Evolutionary conservation across 257 asterid genomes (phyloP), one percentile per base, ranked within the genome.

Genomic region (Solanum chaucha): DNA sequence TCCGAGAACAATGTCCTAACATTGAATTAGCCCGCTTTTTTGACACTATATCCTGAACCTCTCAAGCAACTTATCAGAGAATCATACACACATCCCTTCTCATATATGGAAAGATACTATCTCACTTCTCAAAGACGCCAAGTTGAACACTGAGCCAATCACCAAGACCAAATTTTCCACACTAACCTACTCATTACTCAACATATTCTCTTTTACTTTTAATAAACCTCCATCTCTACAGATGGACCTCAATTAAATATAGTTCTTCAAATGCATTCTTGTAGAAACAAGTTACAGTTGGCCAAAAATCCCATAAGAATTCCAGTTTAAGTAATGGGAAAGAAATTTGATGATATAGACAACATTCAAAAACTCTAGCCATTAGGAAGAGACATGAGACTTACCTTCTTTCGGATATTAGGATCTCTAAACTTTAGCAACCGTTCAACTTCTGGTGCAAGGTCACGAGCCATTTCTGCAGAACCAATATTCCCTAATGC

Each of bases 391-490:
- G 83, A 3, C 0, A 40, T n/a, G 85, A 80, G 46, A 80, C 93
- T 91, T 93, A 93, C 99, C 94, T 97, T 97, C 93, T 97, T 97
- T 91, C 99, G 92, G 89, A 96, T 85, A 90, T 97, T 97, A 89
- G 99, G 99, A 94, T 97, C 99, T 90, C 98, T 93, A 88, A 97
- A 97, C 90, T 96, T 96, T 77, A 97, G 95, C 88, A 97, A 90
- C 87, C 98, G 91, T 96, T 97, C 98, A 40, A 97, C 99, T 89
- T 97, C 99, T 40, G 98, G 99, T 70, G 99, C 99, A 89, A 97
- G 98, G 90, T 97, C 99, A 71, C 99, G 99, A 89, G 99, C 99
- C 99, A 97, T 97, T 93, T 97, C 99, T 84, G 98, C 99, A 87
- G 99, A 97, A 90, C 99, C 90, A 84, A 96, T 97, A 87, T 97